A percentile compares a stretch with the other conserved stretches of the same genome.
These are phyloP conservation scores for Rossbeevera mucosa DNA, from an alignment of 768 basidiomycete genomes.

Conservation along the genomic window DNA sequence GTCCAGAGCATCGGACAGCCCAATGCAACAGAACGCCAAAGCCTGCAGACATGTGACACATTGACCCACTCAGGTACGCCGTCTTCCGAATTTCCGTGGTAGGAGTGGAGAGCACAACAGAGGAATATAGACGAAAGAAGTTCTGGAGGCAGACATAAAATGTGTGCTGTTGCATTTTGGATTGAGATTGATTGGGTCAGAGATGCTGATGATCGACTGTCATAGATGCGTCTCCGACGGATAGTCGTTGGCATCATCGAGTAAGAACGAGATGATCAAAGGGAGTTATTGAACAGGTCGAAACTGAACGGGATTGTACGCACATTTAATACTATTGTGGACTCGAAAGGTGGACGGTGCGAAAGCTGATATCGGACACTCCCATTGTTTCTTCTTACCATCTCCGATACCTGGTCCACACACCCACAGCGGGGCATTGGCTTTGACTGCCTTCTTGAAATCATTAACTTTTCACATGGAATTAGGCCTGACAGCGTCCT, in stretches of 20 bases:
- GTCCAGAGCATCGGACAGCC: neutral
- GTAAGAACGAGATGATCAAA: neutral
- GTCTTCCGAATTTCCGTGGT: neutral
- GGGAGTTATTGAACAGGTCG: neutral
- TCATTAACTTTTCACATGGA: neutral
- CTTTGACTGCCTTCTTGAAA: neutral
- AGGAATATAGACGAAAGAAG: neutral
- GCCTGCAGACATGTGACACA: slow-evolving; percentile 1
- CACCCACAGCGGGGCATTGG: neutral
- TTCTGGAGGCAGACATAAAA: neutral
- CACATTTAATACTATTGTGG: neutral
- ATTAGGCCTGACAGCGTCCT: neutral
- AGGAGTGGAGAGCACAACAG: neutral
- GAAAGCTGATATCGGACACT: neutral
- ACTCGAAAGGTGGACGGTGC: neutral
- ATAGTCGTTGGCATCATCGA: neutral
- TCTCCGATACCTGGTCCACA: neutral
- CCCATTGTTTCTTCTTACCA: neutral
- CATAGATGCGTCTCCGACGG: neutral
- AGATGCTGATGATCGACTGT: neutral
- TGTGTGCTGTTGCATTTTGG: neutral
- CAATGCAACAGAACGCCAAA: slow-evolving; percentile 1
- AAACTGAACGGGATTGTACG: neutral
- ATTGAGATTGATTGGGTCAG: neutral
- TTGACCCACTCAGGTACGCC: neutral